phyloP scores from a whole-genome alignment of 495 filamentous ascomycete genomes.

The Umbilicaria muhlenbergii region DNA sequence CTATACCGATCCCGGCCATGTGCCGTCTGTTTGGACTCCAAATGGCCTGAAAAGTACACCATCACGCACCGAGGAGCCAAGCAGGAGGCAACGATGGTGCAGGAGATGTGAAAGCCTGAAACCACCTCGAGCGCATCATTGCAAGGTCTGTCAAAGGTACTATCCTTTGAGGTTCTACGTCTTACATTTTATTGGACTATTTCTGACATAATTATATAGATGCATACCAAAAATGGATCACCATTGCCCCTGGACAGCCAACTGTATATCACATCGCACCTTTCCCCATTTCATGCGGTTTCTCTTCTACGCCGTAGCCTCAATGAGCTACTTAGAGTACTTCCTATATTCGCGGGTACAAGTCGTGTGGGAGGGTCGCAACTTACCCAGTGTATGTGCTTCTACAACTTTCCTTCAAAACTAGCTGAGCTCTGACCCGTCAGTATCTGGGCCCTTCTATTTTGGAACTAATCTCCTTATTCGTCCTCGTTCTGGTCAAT shows the following conservation, averaged over 20 bases:
- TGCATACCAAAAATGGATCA: constrained; percentile 98
- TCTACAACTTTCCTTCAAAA: not conserved
- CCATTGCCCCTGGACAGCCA: constrained; percentile 91
- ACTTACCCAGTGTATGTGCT: constrained; percentile 48
- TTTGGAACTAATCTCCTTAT: constrained; percentile 45
- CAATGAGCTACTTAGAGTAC: constrained; percentile 48
- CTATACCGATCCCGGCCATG: constrained; percentile 57
- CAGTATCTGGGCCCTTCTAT: constrained; percentile 65
- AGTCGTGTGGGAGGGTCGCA: constrained; percentile 47
- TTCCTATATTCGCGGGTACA: constrained; percentile 41
- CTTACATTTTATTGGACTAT: not conserved
- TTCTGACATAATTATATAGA: constrained; percentile 21
- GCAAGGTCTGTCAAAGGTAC: constrained; percentile 64
- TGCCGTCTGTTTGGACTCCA: constrained; percentile 18
- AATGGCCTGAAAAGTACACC: constrained; percentile 1
- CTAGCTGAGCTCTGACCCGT: not conserved
- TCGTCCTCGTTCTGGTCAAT: constrained; percentile 45
- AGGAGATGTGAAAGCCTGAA: constrained; percentile 72
- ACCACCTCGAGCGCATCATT: constrained; percentile 83
- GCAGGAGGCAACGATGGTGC: constrained; percentile 51
- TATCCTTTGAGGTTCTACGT: not conserved
- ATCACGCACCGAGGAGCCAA: constrained; percentile 10
- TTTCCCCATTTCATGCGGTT: constrained; percentile 87
- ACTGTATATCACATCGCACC: constrained; percentile 83
- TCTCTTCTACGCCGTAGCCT: constrained; percentile 55